Base-by-base conservation (phyloP, 1,139 yeast species). In the Sugiyamaella paludigena region DNA sequence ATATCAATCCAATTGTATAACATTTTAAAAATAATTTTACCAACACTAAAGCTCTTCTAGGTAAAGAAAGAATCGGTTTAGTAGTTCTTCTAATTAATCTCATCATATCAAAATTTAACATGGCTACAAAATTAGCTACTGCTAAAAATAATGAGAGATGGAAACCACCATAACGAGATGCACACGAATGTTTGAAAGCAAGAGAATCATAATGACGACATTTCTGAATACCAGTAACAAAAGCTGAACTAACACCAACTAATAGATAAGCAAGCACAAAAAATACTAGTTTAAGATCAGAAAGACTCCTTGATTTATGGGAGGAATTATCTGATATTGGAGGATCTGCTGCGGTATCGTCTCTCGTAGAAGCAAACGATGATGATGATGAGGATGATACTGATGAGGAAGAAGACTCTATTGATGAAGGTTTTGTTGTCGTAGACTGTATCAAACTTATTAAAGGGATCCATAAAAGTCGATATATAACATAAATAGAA, bases 201-300 rank as follows among this genome's bases (percentile, higher is more conserved):
- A 43, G 32, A 15, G 43, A 43, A 26, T 47, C 31, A 33, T 47
- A 38, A 15, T 38, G 29, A 35, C 43, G 45, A 28, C 50, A 47
- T 37, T 43, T 43, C 24, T 47, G 47, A 29, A 47, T 47, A 27
- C 50, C 45, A 27, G 45, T 47, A 8, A 47, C 43, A 34, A 47
- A 36, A 4, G 47, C 50, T 15, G 39, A 31, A 29, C 35, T 43
- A 11, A 43, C 45, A 7, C 47, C 50, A 24, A 47, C n/a, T 4
- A 47, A 35, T 29, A 47, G 26, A 30, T 41, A 47, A 6, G 50
- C 46, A 16, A 43, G 35, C 13, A 47, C 40, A 15, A 47, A 47
- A 33, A 45, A 47, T 8, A 43, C 40, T 15, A 41, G 29, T 24
- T 32, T 31, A 27, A 47, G 38, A 27, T 45, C 48, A 7, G 48